Base-by-base conservation (phyloP, 192 early-diverging fungal genomes). In the Coemansia erecta region DNA sequence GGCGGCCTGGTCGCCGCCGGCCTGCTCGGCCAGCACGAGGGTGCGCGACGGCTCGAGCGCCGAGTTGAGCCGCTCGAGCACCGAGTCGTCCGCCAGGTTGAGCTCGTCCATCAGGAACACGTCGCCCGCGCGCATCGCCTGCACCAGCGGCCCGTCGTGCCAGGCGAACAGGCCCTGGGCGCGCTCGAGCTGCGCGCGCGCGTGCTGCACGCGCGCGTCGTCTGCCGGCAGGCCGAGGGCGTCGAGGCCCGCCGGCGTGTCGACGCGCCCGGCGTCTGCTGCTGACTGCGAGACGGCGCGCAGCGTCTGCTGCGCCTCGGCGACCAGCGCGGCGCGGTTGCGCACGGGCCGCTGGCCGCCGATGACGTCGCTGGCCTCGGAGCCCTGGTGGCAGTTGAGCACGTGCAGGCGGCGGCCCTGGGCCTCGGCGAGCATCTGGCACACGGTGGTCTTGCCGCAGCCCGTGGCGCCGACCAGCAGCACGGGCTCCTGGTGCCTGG, bases 51-150 rank as follows among this genome's bases (percentile, higher is more conserved):
- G 93, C 60, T 99, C 97, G 3, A 99, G 77, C 3, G 97, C 94
- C 61, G 85, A 87, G 81, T 99, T 99, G 31, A 99, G 82, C 41
- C 97, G 84, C 80, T 99, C 97, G 18, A 99, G 79, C 0, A 99
- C 97, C 19, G 95, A 96, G 76, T 99, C 97, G 64, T 99, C 97
- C 5, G 97, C 97, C 39, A 99, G 82, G 10, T 94, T 95, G 45
- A 99, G 96, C 85, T 99, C 97, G 79, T 99, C 97, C 53, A 99
- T 81, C 58, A 99, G 83, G 73, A 99, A 97, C 60, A 90, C 72
- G 22, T 92, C 82, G 24, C 95, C 95, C 28, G 85, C 60, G 52
- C 88, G 85, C 87, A 99, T 86, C 10, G 97, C 88, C 66, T 91
- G 83, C 17, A 97, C 87, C 21, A 99, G 82, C 11, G 97, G 93